Conservation (phyloP, 257 asterid species). For the Solanum gandarillasii region DNA sequence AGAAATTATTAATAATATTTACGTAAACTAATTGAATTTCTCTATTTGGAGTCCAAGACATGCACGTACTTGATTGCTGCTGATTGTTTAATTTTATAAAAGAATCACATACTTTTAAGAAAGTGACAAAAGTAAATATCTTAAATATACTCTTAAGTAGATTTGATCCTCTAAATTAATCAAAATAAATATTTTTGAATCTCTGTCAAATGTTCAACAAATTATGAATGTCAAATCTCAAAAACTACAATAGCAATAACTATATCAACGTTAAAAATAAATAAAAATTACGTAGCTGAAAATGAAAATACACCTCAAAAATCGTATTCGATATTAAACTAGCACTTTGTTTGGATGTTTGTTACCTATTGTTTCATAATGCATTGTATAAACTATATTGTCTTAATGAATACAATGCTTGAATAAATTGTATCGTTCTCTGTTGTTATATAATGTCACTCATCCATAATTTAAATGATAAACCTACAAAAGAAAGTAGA, state of each 20-base stretch:
- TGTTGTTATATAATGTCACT: too few species aligned
- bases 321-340: too few species aligned
- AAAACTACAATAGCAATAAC: neutral
- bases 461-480: too few species aligned
- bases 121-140: neutral
- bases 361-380: too few species aligned
- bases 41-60: neutral
- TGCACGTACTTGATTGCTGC: neutral
- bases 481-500: too few species aligned
- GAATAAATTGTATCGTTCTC: too few species aligned
- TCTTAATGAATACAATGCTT: too few species aligned
- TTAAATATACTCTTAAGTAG: too few species aligned
- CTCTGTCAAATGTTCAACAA: neutral
- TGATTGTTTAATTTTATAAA: neutral
- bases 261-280: neutral
- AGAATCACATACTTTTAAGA: neutral
- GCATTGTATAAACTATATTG: too few species aligned
- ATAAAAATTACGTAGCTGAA: neutral
- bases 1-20: neutral
- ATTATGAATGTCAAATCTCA: neutral
- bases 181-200: too few species aligned
- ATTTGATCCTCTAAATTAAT: too few species aligned
- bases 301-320: neutral
- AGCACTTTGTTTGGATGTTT: too few species aligned
- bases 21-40: neutral